Base-by-base conservation (phyloP, 495 filamentous ascomycete genomes). In the Trichodelitschia bisporula region DNA sequence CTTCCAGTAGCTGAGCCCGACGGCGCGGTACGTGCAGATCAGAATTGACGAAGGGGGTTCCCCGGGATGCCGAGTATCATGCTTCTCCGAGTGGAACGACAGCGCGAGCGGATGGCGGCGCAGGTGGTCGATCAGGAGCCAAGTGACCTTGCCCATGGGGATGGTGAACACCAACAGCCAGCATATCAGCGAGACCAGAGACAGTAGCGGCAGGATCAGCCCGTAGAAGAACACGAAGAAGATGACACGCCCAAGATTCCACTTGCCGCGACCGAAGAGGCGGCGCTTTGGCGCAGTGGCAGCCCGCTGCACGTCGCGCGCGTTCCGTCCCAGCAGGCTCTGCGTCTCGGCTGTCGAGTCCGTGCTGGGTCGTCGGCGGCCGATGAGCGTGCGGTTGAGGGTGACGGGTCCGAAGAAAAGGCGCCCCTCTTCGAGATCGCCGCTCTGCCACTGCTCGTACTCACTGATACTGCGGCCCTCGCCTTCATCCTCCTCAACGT, bases 381-480 rank as follows among this genome's bases (percentile, higher is more conserved):
- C 86, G 24, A 97, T 55, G 30, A 97, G 68, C 8, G 79, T 83
- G 36, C 79, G 64, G 32, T 55, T 54, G 33, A 67, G 69, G 37
- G 65, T 65, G 19, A 64, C 51, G 11, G 86, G 86, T 3, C 86
- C 89, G 48, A 99, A 99, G 58, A 95, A 95, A 5, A 93, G 64
- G 10, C 83, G 61, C 3, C 86, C 86, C 50, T 92, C 77, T 50
- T 99, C 86, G 20, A 99, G 56, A 46, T 99, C 86, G 21, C 86
- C 86, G 41, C 72, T 90, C 47, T 99, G 86, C 86, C 86, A 99
- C 48, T 90, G 83, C 48, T 95, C 86, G 50, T 99, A 99, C 52
- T 99, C 86, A 45, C 78, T 90, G 47, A 99, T 93, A 49, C 82
- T 95, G 42, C 86, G 66, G n/a, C 89, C 86, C 53, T 99, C 86